Conservation (phyloP, 805 yeast species). For the Wickerhamomyces alni region DNA sequence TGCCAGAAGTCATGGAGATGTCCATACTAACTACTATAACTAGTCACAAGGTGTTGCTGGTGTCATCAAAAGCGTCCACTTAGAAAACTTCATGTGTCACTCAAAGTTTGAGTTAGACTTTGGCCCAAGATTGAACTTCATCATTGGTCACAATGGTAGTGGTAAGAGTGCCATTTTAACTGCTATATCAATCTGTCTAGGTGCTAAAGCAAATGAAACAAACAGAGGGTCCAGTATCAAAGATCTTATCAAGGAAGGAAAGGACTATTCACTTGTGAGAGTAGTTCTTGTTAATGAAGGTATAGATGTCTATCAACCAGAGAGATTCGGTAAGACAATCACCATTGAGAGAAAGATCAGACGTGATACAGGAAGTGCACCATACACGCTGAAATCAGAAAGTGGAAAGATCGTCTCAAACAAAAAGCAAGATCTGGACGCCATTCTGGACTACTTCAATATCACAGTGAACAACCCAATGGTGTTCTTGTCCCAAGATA, state of each 20-base stretch:
- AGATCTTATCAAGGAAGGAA: constrained; percentile 73
- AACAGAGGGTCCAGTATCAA: constrained; percentile 73
- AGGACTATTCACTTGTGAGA: constrained; percentile 56
- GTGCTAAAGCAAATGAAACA: constrained; percentile 84
- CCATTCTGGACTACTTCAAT: constrained; percentile 62
- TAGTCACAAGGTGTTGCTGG: constrained; percentile 39
- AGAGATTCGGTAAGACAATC: constrained; percentile 61
- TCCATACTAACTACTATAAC: neutral
- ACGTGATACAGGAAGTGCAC: constrained; percentile 40
- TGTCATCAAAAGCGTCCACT: constrained; percentile 52
- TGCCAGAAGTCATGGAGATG: no score
- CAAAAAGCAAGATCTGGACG: constrained; percentile 60
- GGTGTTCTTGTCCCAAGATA: constrained; percentile 89
- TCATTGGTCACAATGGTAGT: constrained; percentile 86
- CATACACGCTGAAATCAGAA: constrained; percentile 51
- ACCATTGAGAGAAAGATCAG: constrained; percentile 62
- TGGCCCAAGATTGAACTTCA: constrained; percentile 79
- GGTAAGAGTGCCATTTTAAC: constrained; percentile 89
- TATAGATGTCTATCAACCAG: constrained; percentile 57
- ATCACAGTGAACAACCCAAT: constrained; percentile 86
- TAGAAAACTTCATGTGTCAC: constrained; percentile 88
- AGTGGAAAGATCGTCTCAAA: constrained; percentile 47
- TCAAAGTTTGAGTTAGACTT: constrained; percentile 66
- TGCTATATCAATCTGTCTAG: constrained; percentile 81
- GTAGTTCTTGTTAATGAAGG: constrained; percentile 64